Evolutionary conservation across 2,329 filamentous ascomycete genomes (phyloP).

Genomic region (Trichoderma oligosporum): DNA sequence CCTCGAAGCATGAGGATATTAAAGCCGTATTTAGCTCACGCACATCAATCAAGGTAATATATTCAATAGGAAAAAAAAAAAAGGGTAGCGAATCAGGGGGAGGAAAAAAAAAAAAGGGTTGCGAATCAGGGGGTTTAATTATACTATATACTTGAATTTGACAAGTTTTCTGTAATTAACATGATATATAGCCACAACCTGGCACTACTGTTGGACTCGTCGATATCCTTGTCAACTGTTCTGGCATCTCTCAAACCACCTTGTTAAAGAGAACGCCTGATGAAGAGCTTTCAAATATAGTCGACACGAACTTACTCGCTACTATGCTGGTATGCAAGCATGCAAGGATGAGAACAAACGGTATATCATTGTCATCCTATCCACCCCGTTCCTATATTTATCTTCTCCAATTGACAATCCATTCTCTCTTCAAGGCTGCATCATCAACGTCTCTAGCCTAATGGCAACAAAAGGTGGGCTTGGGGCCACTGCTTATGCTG

Average conservation of each 20-base stretch:
- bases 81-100: no score
- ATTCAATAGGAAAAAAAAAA: background rate
- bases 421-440: slow-evolving; percentile 51
- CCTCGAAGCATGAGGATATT: slow-evolving; percentile 29
- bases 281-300: slow-evolving; percentile 50
- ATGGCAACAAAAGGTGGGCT: slow-evolving; percentile 65
- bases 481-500: slow-evolving; percentile 71
- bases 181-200: background rate
- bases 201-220: slow-evolving; percentile 31
- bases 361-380: slow-evolving; percentile 22
- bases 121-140: no score
- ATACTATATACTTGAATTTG: background rate
- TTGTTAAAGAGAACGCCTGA: slow-evolving; percentile 56
- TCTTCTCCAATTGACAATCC: background rate
- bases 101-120: background rate
- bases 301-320: slow-evolving; percentile 67
- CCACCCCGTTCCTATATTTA: background rate
- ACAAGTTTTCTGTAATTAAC: background rate
- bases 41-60: slow-evolving; percentile 20
- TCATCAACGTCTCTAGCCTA: slow-evolving; percentile 79
- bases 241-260: slow-evolving; percentile 65
- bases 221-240: slow-evolving; percentile 73
- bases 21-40: slow-evolving; percentile 30
- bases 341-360: slow-evolving; percentile 34
- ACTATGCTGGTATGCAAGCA: slow-evolving; percentile 60